Base-by-base conservation (phyloP, 2,329 filamentous ascomycete species). In the Aspergillus eucalypticola region DNA sequence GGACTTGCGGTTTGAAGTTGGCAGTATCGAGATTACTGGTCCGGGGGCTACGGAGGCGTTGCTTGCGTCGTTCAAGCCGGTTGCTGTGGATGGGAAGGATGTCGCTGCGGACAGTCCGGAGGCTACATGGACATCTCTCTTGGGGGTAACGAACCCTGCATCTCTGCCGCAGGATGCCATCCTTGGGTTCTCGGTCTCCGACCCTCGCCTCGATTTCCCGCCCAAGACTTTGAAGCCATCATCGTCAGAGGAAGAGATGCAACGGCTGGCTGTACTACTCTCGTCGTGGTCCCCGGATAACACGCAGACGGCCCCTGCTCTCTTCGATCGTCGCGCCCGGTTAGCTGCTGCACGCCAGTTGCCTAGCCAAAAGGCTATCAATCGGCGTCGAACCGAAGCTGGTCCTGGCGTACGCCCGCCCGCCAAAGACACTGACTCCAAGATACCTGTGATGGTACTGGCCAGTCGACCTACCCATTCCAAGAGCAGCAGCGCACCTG, bases 1-100 rank as follows among this genome's bases (percentile, higher is more conserved):
- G 68, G 88, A 91, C 69, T 75, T 91, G 35, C 82, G 89, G 3
- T 91, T 88, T 66, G 88, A 91, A 69, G 83, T 91, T 72, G 89
- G 89, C 29, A 90, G 88, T 65, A 89, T 91, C 63, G 85, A 90
- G 59, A 79, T 90, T 39, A 83, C 81, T 15, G 89, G 89, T 0
- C 92, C 93, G 11, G 90, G 86, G 7, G 90, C 92, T 3, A 92
- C 90, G 1, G 92, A 97, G 74, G 82, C 90, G 2, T 79, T 99
- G 2, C 79, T 90, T 10, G 85, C 88, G 23, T 83, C 90, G 8
- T 78, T 98, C 7, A 84, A 83, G 53, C 84, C 85, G 27, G 65
- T 71, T 57, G 41, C 64, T 7, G 39, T 61, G 3, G 66, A 68
- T 6, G 70, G 60, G 6, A 64, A 61, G 29, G 60, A 61, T 5